phyloP scores from a whole-genome alignment of 2,329 filamentous ascomycete genomes.

The Corinectria fuckeliana region DNA sequence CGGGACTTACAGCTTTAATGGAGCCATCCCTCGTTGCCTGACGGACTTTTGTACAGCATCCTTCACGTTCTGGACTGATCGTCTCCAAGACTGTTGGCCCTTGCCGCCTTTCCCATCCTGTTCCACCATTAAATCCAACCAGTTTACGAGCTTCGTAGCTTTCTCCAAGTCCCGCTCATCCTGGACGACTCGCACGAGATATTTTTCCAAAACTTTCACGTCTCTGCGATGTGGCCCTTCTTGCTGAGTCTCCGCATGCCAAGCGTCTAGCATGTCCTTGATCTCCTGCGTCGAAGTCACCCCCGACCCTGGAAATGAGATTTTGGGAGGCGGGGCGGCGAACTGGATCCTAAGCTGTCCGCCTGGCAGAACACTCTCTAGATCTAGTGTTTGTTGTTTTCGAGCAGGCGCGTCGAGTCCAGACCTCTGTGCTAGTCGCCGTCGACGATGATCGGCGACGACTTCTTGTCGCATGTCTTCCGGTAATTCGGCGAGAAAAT shows the following conservation, averaged over 20 bases:
- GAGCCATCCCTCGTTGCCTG: constrained; percentile 60
- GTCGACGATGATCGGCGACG: constrained; percentile 69
- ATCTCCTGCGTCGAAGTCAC: constrained; percentile 63
- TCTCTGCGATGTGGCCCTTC: constrained; percentile 84
- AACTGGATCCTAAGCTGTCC: constrained; percentile 56
- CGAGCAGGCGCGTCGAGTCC: constrained; percentile 51
- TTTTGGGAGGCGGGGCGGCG: constrained; percentile 51
- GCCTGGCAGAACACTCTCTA: constrained; percentile 36
- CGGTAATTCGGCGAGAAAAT: constrained; percentile 83
- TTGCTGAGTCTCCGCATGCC: constrained; percentile 73
- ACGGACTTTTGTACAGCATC: constrained; percentile 62
- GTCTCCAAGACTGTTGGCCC: constrained; percentile 55
- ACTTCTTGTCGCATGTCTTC: constrained; percentile 81
- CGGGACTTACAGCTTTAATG: constrained; percentile 58
- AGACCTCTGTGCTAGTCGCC: constrained; percentile 63
- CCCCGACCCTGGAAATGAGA: constrained; percentile 53
- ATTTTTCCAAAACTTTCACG: constrained; percentile 74
- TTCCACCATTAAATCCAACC: constrained; percentile 66
- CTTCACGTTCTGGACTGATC: constrained; percentile 53
- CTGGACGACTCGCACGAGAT: constrained; percentile 72
- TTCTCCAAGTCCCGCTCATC: constrained; percentile 84
- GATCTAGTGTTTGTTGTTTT: constrained; percentile 33
- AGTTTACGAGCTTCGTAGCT: constrained; percentile 71
- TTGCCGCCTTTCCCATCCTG: constrained; percentile 48
- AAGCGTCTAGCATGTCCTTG: constrained; percentile 75